Evolutionary conservation across 2,329 filamentous ascomycete genomes (phyloP).

Genomic region (Pestalotiopsis sp.): DNA sequence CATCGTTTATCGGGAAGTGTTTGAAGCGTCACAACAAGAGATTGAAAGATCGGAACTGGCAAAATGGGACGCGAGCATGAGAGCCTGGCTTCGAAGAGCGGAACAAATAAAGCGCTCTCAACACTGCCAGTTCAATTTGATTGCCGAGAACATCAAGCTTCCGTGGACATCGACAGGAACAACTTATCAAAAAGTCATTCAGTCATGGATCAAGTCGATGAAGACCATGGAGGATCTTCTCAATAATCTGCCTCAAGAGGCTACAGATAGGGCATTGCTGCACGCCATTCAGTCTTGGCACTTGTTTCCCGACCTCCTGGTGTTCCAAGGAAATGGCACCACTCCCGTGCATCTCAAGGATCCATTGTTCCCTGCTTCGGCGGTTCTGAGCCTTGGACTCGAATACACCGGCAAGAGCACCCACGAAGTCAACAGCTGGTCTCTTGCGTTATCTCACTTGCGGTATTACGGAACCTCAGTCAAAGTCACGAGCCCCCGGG

Average conservation of each 20-base stretch:
- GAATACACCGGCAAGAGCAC: not conserved
- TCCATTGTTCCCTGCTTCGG: not conserved
- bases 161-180: not conserved
- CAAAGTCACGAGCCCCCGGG: not conserved
- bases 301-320: not conserved
- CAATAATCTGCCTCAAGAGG: not conserved
- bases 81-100: not conserved
- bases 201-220: not conserved
- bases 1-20: not conserved
- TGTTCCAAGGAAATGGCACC: not conserved
- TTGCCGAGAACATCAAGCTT: not conserved
- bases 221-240: not conserved
- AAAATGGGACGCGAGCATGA: not conserved
- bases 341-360: not conserved
- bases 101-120: not conserved
- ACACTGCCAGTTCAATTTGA: not conserved
- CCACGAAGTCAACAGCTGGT: not conserved
- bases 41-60: not conserved
- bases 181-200: not conserved
- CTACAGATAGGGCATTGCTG: not conserved
- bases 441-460: not conserved
- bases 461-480: not conserved
- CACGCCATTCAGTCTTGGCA: not conserved
- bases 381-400: not conserved
- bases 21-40: not conserved